phyloP scores from a whole-genome alignment of 2,329 filamentous ascomycete species.

The Penicillium sp. region DNA sequence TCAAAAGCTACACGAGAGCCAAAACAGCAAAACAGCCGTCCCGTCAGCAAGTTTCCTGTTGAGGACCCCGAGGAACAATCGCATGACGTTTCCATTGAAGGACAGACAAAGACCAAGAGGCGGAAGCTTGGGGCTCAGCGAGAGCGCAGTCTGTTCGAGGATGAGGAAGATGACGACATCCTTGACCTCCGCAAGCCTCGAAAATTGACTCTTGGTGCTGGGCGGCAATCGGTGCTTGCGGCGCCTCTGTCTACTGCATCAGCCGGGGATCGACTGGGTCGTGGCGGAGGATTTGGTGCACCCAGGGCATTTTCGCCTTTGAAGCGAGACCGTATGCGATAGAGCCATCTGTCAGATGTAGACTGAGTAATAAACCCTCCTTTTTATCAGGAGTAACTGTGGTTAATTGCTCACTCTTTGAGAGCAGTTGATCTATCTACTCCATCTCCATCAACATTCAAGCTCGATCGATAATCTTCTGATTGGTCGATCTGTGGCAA shows the following conservation, averaged over 20 bases:
- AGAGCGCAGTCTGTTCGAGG: slow-evolving; percentile 69
- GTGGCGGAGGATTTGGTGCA: slow-evolving; percentile 40
- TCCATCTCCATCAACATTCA: neutral
- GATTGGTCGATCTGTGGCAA: no score
- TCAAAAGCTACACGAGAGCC: neutral
- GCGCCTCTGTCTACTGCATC: slow-evolving; percentile 13
- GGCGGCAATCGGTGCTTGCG: slow-evolving; percentile 21
- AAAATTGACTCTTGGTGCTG: slow-evolving; percentile 27
- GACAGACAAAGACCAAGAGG: slow-evolving; percentile 62
- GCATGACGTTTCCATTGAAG: slow-evolving; percentile 24
- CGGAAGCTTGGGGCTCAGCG: slow-evolving; percentile 66
- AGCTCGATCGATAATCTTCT: no score
- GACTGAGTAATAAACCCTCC: neutral
- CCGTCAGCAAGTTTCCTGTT: slow-evolving; percentile 4
- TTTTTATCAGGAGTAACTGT: neutral
- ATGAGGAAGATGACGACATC: slow-evolving; percentile 58
- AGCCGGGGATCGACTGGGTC: slow-evolving; percentile 11
- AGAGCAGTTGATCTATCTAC: neutral
- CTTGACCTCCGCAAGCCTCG: slow-evolving; percentile 28
- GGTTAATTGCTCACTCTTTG: neutral
- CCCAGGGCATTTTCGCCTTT: slow-evolving; percentile 69
- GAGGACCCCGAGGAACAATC: slow-evolving; percentile 21
- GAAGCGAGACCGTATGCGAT: slow-evolving; percentile 64
- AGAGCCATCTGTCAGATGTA: neutral
- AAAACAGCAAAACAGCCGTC: slow-evolving; percentile 7